Conservation (phyloP, 164 flowering plant species). For the Sextonia rubra region DNA sequence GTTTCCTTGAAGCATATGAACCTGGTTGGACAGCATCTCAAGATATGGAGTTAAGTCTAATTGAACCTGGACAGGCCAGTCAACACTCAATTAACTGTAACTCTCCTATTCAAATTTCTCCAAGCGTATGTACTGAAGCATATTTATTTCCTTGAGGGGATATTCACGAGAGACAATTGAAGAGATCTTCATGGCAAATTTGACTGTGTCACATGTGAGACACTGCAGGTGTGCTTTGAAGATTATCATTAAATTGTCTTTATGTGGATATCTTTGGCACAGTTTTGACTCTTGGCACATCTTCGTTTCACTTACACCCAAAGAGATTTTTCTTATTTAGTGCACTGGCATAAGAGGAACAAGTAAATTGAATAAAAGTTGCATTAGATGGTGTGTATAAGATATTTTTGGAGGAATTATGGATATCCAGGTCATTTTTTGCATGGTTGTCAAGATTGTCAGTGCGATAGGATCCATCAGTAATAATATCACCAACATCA, state of each 20-base stretch:
- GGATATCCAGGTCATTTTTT: neutral
- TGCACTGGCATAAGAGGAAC: too few species aligned
- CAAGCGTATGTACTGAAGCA: slow-evolving; percentile 1
- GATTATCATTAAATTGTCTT: neutral
- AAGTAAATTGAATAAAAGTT: too few species aligned
- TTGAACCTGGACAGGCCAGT: slow-evolving; percentile 59
- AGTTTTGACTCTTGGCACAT: neutral
- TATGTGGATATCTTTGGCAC: neutral
- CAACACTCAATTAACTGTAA: slow-evolving; percentile 54
- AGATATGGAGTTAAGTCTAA: slow-evolving; percentile 76
- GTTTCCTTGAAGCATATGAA: slow-evolving; percentile 96
- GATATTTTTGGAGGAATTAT: neutral
- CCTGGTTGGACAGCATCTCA: slow-evolving; percentile 93
- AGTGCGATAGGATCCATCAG: neutral
- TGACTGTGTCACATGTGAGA: too few species aligned
- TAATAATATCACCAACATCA: neutral
- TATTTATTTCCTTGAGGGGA: slow-evolving; percentile 1
- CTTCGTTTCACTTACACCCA: neutral
- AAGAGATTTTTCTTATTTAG: too few species aligned
- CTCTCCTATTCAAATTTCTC: slow-evolving; percentile 17
- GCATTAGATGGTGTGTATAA: neutral
- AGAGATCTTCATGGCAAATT: neutral
- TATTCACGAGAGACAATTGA: neutral
- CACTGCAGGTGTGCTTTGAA: neutral
- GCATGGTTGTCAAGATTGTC: neutral